Conservation (phyloP, 495 filamentous ascomycete species). For the Penicillium cinerascens region DNA sequence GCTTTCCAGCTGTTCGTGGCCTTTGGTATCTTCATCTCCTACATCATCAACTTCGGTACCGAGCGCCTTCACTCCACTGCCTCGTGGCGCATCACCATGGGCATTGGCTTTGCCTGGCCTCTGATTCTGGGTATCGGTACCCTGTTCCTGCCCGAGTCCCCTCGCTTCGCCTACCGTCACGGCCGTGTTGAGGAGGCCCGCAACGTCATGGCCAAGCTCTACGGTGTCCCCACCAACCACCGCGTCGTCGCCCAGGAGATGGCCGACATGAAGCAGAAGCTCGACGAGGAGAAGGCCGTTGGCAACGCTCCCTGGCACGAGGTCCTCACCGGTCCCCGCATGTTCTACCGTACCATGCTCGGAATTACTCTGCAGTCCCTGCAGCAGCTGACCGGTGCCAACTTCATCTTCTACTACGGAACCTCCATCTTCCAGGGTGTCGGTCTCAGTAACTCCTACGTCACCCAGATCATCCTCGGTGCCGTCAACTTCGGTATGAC, state of each 20-base stretch:
- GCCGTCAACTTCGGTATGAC: conserved; percentile 72
- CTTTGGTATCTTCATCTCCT: conserved; percentile 77
- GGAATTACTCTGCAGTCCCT: conserved; percentile 69
- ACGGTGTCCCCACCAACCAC: conserved; percentile 64
- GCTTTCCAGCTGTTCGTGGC: conserved; percentile 87
- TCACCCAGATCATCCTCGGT: conserved; percentile 72
- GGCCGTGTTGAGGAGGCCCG: conserved; percentile 65
- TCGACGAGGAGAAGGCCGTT: conserved; percentile 53
- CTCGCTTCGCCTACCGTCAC: conserved; percentile 63
- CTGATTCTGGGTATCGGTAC: conserved; percentile 67
- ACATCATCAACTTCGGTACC: conserved; percentile 80
- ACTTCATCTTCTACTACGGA: conserved; percentile 83
- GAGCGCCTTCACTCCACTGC: conserved; percentile 48
- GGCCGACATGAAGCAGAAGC: conserved; percentile 60
- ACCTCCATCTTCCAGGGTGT: conserved; percentile 68
- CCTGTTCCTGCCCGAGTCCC: conserved; percentile 69
- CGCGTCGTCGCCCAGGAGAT: conserved; percentile 66
- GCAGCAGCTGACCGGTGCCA: conserved; percentile 70
- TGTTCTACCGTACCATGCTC: conserved; percentile 67
- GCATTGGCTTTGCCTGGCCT: conserved; percentile 73
- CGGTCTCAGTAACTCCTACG: conserved; percentile 63
- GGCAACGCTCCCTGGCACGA: conserved; percentile 57
- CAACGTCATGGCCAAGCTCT: conserved; percentile 63
- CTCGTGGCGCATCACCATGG: conserved; percentile 80
- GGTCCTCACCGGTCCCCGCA: conserved; percentile 67